These are phyloP conservation scores for Smallanthus sonchifolius DNA, from an alignment of 129 eudicot genomes.

Conservation along the genomic window DNA sequence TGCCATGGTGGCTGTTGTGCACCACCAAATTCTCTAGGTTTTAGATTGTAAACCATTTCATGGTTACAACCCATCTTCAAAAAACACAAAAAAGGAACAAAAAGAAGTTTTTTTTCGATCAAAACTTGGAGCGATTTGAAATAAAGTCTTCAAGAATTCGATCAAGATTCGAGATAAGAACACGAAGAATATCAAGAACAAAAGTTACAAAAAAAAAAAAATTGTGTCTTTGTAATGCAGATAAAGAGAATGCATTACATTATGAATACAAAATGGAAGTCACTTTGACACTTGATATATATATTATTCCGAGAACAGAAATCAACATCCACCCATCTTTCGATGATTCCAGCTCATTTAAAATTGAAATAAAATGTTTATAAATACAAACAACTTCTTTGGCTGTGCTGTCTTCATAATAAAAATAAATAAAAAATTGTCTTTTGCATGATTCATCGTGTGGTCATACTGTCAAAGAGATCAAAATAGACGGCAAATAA, in stretches of 20 bases:
- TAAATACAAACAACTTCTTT: neutral
- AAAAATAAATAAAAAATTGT: neutral
- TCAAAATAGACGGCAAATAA: neutral
- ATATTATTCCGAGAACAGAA: constrained; percentile 51
- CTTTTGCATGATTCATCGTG: constrained; percentile 18
- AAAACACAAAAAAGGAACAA: neutral
- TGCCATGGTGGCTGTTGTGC: constrained; percentile 37
- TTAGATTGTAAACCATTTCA: constrained; percentile 35
- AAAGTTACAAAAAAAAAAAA: neutral
- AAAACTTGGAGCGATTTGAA: neutral
- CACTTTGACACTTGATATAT: constrained; percentile 31
- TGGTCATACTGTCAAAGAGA: neutral
- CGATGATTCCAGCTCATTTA: constrained; percentile 46
- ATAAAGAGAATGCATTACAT: constrained; percentile 16
- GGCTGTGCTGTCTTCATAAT: neutral
- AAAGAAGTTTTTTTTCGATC: neutral
- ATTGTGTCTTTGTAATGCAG: constrained; percentile 15
- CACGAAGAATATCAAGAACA: constrained; percentile 9
- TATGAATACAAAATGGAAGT: constrained; percentile 30
- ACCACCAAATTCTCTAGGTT: constrained; percentile 29
- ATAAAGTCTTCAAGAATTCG: neutral
- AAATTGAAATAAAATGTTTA: constrained; percentile 10
- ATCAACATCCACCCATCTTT: constrained; percentile 23
- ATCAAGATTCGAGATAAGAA: constrained; percentile 22
- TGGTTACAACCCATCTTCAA: constrained; percentile 36